phyloP scores from a whole-genome alignment of 1,284 basidiomycete genomes.

The Phylloboletellus chloephorus region DNA sequence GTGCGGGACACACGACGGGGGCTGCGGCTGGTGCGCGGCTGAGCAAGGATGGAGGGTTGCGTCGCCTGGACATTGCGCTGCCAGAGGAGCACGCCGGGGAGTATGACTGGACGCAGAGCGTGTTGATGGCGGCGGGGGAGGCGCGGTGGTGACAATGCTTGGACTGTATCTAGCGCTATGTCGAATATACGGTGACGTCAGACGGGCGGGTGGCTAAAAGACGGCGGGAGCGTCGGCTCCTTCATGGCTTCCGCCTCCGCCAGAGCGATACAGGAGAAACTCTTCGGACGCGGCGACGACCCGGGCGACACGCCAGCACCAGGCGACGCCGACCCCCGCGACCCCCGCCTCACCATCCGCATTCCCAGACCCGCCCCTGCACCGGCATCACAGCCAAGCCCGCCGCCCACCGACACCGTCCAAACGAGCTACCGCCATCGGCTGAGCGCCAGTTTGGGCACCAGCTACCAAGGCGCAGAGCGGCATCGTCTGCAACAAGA shows the following conservation, averaged over 20 bases:
- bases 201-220: no score
- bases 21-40: conserved; percentile 5
- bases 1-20: conserved; percentile 9
- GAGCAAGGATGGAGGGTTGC: conserved; percentile 16
- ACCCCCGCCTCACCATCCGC: conserved; percentile 63
- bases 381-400: conserved; percentile 29
- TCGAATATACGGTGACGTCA: no score
- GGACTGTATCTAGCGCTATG: background rate
- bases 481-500: conserved; percentile 69
- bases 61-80: conserved; percentile 23
- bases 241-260: conserved; percentile 39
- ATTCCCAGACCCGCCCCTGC: conserved; percentile 78
- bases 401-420: conserved; percentile 35
- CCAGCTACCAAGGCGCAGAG: conserved; percentile 63
- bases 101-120: conserved; percentile 31
- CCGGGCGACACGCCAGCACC: conserved; percentile 16
- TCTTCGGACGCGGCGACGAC: conserved; percentile 55
- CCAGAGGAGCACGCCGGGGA: conserved; percentile 24
- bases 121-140: conserved; percentile 31
- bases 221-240: no score
- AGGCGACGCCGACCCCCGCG: conserved; percentile 32
- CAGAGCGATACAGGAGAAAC: conserved; percentile 69
- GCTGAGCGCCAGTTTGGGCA: conserved; percentile 54
- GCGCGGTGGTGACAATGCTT: conserved; percentile 22
- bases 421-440: conserved; percentile 48